A percentile compares a stretch with the other conserved stretches of the same genome.
These are phyloP conservation scores for Diaporthe vexans DNA, from an alignment of 2,329 filamentous ascomycete species.

Conservation along the genomic window DNA sequence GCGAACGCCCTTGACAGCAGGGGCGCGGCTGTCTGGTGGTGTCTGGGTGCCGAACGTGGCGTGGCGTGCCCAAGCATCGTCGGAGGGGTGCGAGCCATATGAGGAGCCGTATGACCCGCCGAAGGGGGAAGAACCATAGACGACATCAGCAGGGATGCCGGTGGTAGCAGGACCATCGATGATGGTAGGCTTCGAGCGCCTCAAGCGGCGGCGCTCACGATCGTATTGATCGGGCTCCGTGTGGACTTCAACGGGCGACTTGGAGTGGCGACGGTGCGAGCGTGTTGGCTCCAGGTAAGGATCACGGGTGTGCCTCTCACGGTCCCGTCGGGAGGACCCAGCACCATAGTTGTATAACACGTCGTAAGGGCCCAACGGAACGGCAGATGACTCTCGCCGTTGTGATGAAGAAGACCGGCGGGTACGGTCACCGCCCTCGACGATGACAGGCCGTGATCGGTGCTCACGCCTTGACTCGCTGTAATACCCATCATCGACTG, in stretches of 20 bases:
- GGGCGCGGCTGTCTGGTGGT: constrained; percentile 28
- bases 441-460: constrained; percentile 27
- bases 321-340: constrained; percentile 33
- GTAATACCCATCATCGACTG: constrained; percentile 38
- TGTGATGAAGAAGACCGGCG: constrained; percentile 38
- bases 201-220: constrained; percentile 36
- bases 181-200: constrained; percentile 33
- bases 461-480: constrained; percentile 34
- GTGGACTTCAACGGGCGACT: constrained; percentile 35
- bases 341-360: constrained; percentile 33
- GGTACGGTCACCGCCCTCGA: constrained; percentile 35
- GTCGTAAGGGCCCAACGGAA: constrained; percentile 39
- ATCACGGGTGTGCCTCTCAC: constrained; percentile 18
- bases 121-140: constrained; percentile 40
- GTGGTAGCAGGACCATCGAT: constrained; percentile 26
- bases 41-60: constrained; percentile 11
- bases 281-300: constrained; percentile 31
- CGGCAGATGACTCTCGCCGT: constrained; percentile 36
- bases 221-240: constrained; percentile 17
- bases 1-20: constrained; percentile 39
- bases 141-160: constrained; percentile 20
- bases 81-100: constrained; percentile 28
- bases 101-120: constrained; percentile 35
- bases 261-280: constrained; percentile 35
- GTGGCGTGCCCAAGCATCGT: constrained; percentile 24